A percentile compares a stretch with the other conserved stretches of the same genome.
phyloP scores from a whole-genome alignment of 2,329 filamentous ascomycete species.

The Clonostachys chloroleuca region DNA sequence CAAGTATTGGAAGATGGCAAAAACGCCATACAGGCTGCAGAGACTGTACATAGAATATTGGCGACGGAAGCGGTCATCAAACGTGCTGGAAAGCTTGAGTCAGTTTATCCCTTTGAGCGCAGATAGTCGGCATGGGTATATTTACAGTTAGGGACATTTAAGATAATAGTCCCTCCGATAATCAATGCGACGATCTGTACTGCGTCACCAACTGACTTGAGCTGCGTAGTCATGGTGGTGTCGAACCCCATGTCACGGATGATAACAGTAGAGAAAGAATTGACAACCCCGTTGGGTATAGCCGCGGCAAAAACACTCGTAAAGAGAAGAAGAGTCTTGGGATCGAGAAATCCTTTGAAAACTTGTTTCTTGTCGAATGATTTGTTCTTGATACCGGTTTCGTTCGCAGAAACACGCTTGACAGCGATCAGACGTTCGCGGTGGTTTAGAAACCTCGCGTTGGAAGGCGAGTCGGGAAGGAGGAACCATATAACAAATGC shows the following conservation, averaged over 20 bases:
- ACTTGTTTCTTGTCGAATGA: slow-evolving; percentile 18
- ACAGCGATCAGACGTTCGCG: slow-evolving; percentile 20
- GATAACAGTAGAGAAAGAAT: slow-evolving; percentile 6
- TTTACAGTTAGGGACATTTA: slow-evolving; percentile 3
- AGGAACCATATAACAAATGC: slow-evolving; percentile 18
- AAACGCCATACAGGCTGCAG: slow-evolving; percentile 5
- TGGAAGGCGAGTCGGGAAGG: slow-evolving; percentile 23
- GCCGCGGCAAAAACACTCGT: slow-evolving; percentile 4
- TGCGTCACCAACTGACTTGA: slow-evolving; percentile 5
- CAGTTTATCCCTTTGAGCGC: background rate
- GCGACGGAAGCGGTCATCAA: slow-evolving; percentile 4
- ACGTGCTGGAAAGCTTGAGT: background rate
- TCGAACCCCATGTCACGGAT: slow-evolving; percentile 5
- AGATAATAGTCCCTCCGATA: slow-evolving; percentile 4
- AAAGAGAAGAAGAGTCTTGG: slow-evolving; percentile 16
- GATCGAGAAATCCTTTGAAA: slow-evolving; percentile 16
- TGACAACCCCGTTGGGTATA: slow-evolving; percentile 5
- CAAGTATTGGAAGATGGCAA: slow-evolving; percentile 3
- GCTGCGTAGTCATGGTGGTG: slow-evolving; percentile 6
- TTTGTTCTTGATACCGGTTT: slow-evolving; percentile 27
- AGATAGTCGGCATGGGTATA: background rate
- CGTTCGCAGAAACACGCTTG: slow-evolving; percentile 19
- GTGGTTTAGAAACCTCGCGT: slow-evolving; percentile 18
- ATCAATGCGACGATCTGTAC: slow-evolving; percentile 4
- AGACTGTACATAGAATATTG: slow-evolving; percentile 5